These are phyloP conservation scores for Euphrasia arctica DNA, from an alignment of 305 asterid species.

Conservation along the genomic window DNA sequence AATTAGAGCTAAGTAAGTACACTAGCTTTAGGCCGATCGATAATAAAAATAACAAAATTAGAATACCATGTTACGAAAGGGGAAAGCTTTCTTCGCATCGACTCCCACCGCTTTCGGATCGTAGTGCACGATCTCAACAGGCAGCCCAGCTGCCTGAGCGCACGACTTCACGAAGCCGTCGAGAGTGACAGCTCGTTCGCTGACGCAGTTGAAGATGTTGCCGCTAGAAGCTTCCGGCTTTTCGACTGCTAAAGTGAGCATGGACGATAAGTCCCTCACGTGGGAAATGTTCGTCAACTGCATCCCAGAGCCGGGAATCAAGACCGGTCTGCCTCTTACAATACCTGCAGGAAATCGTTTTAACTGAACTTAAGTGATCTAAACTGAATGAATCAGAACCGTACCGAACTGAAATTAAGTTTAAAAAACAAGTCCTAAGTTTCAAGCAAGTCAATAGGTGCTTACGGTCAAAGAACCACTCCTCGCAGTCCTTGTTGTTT, in stretches of 20 bases:
- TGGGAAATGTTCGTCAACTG: slow-evolving; percentile 85
- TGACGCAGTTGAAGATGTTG: slow-evolving; percentile 78
- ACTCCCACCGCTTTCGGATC: slow-evolving; percentile 82
- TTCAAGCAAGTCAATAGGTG: background rate
- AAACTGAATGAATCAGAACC: no score
- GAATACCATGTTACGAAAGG: slow-evolving; percentile 90
- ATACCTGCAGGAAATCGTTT: slow-evolving; percentile 46
- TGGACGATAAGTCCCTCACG: slow-evolving; percentile 83
- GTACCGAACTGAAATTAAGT: no score
- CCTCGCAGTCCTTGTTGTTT: slow-evolving; percentile 95
- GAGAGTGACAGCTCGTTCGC: slow-evolving; percentile 91
- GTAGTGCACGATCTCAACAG: slow-evolving; percentile 83
- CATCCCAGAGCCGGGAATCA: slow-evolving; percentile 90
- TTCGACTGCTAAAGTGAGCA: slow-evolving; percentile 70
- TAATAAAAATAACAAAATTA: no score
- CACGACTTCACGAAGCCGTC: slow-evolving; percentile 87
- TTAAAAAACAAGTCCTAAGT: background rate
- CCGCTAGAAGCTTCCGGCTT: slow-evolving; percentile 73
- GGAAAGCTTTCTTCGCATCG: slow-evolving; percentile 93
- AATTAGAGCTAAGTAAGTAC: background rate
- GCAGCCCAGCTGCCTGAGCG: slow-evolving; percentile 72
- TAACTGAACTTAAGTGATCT: no score
- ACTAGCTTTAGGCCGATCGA: background rate
- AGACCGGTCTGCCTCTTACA: slow-evolving; percentile 76
- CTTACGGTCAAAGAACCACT: slow-evolving; percentile 99